Conservation (phyloP, 192 early-diverging fungal species). For the Coemansia erecta region DNA sequence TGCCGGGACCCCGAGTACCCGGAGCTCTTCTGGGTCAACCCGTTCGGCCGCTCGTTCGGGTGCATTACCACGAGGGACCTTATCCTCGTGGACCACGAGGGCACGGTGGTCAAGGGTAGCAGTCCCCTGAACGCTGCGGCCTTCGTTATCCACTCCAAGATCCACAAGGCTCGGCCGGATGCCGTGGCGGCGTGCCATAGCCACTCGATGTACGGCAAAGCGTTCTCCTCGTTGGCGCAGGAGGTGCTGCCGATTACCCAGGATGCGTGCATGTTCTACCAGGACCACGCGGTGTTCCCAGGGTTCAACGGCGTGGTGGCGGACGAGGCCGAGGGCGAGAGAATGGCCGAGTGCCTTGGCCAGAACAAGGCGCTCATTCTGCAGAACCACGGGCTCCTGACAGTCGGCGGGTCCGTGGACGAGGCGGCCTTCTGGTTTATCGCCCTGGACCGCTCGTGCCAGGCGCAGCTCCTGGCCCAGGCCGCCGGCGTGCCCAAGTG, state of each 20-base stretch:
- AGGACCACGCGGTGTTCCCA: conserved; percentile 54
- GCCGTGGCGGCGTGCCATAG: conserved; percentile 58
- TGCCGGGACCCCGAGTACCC: conserved; percentile 61
- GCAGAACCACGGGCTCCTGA: conserved; percentile 63
- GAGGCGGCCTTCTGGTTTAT: conserved; percentile 61
- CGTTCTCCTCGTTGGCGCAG: conserved; percentile 54
- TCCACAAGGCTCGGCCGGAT: conserved; percentile 54
- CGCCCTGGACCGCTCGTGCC: conserved; percentile 57
- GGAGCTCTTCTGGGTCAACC: conserved; percentile 63
- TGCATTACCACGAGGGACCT: conserved; percentile 57
- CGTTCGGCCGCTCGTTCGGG: conserved; percentile 57
- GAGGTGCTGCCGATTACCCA: conserved; percentile 57
- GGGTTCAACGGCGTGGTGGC: conserved; percentile 60
- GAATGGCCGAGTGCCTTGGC: conserved; percentile 53
- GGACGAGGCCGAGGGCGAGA: conserved; percentile 57
- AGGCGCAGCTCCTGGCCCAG: conserved; percentile 57
- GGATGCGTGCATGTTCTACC: conserved; percentile 62
- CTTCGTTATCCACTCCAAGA: conserved; percentile 61
- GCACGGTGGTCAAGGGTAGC: conserved; percentile 52
- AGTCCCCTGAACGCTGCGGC: conserved; percentile 58
- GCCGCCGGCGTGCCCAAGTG: conserved; percentile 36
- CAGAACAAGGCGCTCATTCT: conserved; percentile 56
- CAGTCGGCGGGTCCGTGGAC: conserved; percentile 55
- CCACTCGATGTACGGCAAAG: conserved; percentile 62
- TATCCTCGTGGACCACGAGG: conserved; percentile 57